A percentile compares a stretch with the other conserved stretches of the same genome.
phyloP scores from a whole-genome alignment of 2,329 filamentous ascomycete species.

The Chaetomiaceae sp. region DNA sequence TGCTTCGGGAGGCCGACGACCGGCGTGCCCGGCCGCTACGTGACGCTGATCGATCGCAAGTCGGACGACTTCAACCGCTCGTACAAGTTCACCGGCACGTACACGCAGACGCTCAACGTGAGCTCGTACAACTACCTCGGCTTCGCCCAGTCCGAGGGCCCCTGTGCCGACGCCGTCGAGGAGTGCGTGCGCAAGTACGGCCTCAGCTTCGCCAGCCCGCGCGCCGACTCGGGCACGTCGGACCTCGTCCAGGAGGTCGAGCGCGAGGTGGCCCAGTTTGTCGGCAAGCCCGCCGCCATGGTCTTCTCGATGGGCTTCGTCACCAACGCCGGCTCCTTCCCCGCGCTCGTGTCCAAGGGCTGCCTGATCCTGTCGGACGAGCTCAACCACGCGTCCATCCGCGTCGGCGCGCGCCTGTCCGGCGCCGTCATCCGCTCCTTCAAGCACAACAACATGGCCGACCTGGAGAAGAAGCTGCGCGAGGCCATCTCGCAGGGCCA shows the following conservation, averaged over 20 bases:
- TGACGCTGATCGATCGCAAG: constrained; percentile 84
- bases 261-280: constrained; percentile 79
- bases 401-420: constrained; percentile 87
- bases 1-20: constrained; percentile 91
- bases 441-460: constrained; percentile 92
- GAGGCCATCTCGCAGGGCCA: constrained; percentile 95
- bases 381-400: constrained; percentile 95
- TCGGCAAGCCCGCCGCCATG: constrained; percentile 91
- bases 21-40: constrained; percentile 88
- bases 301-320: constrained; percentile 99
- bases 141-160: constrained; percentile 94
- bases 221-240: constrained; percentile 77
- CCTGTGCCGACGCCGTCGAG: constrained; percentile 90
- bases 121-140: constrained; percentile 99
- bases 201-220: constrained; percentile 72
- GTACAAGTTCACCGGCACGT: constrained; percentile 83
- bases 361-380: constrained; percentile 95
- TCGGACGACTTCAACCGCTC: constrained; percentile 88
- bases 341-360: constrained; percentile 85
- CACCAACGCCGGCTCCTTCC: constrained; percentile 90
- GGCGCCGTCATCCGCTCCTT: constrained; percentile 94
- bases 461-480: constrained; percentile 78
- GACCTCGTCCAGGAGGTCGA: constrained; percentile 88
- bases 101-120: constrained; percentile 94
- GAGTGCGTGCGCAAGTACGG: constrained; percentile 79